These are phyloP conservation scores for Cutaneotrichosporon cutaneum DNA, from an alignment of 1,284 basidiomycete species.

Conservation along the genomic window DNA sequence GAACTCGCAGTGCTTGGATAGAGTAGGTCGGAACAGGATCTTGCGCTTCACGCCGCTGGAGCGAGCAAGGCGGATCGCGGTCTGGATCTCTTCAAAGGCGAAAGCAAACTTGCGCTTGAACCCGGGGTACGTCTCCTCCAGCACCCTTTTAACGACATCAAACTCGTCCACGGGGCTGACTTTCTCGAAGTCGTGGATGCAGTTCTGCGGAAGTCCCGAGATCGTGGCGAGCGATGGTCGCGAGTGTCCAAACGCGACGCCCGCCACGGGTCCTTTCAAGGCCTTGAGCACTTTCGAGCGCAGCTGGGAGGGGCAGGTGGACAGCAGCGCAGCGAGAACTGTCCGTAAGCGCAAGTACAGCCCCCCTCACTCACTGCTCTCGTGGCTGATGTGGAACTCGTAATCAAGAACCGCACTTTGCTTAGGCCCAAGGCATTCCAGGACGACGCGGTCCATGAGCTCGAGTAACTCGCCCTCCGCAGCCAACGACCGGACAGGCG, in stretches of 20 bases:
- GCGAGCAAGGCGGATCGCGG: constrained; percentile 52
- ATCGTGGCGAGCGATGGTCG: constrained; percentile 33
- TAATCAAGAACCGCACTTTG: constrained; percentile 41
- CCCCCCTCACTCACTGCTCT: constrained; percentile 30
- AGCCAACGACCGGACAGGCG: constrained; percentile 46
- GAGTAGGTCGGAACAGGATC: constrained; percentile 55
- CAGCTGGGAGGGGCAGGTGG: constrained; percentile 33
- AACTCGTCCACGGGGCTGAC: constrained; percentile 36
- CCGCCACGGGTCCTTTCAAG: constrained; percentile 37
- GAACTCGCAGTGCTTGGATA: constrained; percentile 48
- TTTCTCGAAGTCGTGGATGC: constrained; percentile 53
- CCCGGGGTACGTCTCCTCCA: constrained; percentile 36
- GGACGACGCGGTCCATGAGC: constrained; percentile 51
- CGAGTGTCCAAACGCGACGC: constrained; percentile 26
- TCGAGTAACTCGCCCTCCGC: constrained; percentile 53
- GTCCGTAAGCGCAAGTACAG: not conserved
- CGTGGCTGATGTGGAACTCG: constrained; percentile 52
- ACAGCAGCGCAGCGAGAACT: constrained; percentile 47
- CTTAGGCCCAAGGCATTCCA: constrained; percentile 44
- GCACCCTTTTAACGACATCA: constrained; percentile 28
- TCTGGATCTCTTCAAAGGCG: constrained; percentile 52
- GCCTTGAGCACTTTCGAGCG: constrained; percentile 39
- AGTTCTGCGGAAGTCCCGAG: constrained; percentile 34
- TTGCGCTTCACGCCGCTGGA: constrained; percentile 55
- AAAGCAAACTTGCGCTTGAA: constrained; percentile 34